Base-by-base conservation (phyloP, 2,329 filamentous ascomycete species). In the Rhynchosporium agropyri region DNA sequence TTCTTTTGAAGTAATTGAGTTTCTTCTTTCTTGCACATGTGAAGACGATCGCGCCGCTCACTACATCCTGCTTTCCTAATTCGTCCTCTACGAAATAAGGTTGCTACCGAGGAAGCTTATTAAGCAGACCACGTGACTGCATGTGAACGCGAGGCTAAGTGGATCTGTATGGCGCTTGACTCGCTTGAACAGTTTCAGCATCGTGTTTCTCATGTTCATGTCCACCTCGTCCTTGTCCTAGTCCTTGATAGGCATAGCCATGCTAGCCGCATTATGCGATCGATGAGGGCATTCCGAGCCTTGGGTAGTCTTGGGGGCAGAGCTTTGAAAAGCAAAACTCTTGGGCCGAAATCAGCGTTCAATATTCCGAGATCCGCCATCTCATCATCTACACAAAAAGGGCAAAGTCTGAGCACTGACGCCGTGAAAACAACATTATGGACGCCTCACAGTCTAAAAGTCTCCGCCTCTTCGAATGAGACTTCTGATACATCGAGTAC, bases 261-360 rank as follows among this genome's bases (percentile, higher is more conserved):
- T 33, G 29, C 43, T 28, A 28, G 33, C 29, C 10, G 28, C 61
- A 55, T 29, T 46, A 40, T 10, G 38, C 51, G n/a, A 26, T 50
- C 50, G 38, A 69, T 70, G 68, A 68, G 36, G 61, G 26, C 31
- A n/a, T 56, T 65, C 10, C 42, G 48, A 31, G 55, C 31, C 4
- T 26, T 42, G 43, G 38, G 49, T 4, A 58, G 36, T 20, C 9
- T 46, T n/a, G 58, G 59, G 38, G 58, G 26, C 36, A 62, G 57
- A 50, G 1, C 45, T 38, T 54, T 62, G n/a, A 13, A 7, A 3
- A 63, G 26, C 46, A 33, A 57, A 59, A 60, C 43, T 8, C 40
- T 49, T 28, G 20, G 46, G 7, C 29, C 15, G 6, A 54, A 50
- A 29, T 28, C 28, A 45, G 50, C 48, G 12, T 12, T 28, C 9